A percentile compares a stretch with the other conserved stretches of the same genome.
These are phyloP conservation scores for Colletotrichum siamense DNA, from an alignment of 2,329 filamentous ascomycete genomes.

Conservation along the genomic window DNA sequence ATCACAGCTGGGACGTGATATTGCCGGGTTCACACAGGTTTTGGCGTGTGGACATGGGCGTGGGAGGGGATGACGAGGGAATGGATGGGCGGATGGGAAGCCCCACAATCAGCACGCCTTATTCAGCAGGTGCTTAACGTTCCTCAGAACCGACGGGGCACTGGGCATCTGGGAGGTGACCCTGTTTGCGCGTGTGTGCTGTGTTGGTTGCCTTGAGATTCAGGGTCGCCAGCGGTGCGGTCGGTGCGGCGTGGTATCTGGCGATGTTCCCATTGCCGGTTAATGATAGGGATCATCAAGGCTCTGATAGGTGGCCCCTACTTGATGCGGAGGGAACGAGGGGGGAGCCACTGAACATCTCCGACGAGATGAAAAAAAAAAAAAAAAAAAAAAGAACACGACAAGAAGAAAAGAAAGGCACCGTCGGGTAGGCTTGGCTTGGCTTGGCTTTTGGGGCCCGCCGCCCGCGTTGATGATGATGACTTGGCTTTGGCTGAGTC, in stretches of 20 bases:
- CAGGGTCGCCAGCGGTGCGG: background rate
- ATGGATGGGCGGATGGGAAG: background rate
- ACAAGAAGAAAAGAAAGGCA: background rate
- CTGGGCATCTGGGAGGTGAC: background rate
- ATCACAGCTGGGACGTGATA: slow-evolving; percentile 4
- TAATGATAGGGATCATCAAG: background rate
- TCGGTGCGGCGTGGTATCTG: background rate
- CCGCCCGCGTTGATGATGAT: background rate
- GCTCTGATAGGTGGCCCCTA: background rate
- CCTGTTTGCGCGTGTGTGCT: background rate
- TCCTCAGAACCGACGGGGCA: background rate
- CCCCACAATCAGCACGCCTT: slow-evolving; percentile 14
- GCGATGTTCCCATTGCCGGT: background rate
- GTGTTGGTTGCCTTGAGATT: background rate
- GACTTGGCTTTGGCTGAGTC: slow-evolving; percentile 18
- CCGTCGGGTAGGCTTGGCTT: slow-evolving; percentile 2
- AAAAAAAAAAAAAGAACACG: background rate
- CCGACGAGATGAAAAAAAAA: background rate
- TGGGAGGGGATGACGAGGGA: slow-evolving; percentile 9
- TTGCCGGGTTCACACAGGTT: background rate
- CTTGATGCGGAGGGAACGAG: background rate
- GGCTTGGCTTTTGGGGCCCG: slow-evolving; percentile 1
- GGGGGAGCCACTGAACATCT: background rate
- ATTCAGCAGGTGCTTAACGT: slow-evolving; percentile 3
- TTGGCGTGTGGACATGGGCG: background rate